Percentiles rank a stretch among this genome's conserved stretches.
phyloP scores from a whole-genome alignment of 2,329 filamentous ascomycete species.

The Endothia cerciana region DNA sequence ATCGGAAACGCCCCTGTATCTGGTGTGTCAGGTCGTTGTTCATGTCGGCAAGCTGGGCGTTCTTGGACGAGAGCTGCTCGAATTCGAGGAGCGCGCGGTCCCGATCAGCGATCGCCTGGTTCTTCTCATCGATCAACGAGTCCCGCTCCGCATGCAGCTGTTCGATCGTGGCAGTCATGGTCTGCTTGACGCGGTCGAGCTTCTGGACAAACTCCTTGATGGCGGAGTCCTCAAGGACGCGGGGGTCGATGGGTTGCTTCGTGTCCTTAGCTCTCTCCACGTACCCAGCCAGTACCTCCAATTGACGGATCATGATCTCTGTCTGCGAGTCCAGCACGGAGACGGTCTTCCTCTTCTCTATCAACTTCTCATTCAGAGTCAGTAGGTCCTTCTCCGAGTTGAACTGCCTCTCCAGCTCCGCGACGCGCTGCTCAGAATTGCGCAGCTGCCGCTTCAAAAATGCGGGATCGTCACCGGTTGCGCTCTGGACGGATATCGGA shows the following conservation, averaged over 20 bases:
- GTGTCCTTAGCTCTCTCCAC: slow-evolving; percentile 84
- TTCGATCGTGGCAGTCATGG: slow-evolving; percentile 62
- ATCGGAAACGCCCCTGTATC: slow-evolving; percentile 91
- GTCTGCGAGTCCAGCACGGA: slow-evolving; percentile 92
- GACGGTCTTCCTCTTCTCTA: slow-evolving; percentile 94
- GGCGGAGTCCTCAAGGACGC: slow-evolving; percentile 83
- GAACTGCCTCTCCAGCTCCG: slow-evolving; percentile 84
- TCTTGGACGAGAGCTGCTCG: slow-evolving; percentile 91
- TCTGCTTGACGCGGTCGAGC: slow-evolving; percentile 63
- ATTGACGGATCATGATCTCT: slow-evolving; percentile 90
- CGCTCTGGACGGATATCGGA: slow-evolving; percentile 66
- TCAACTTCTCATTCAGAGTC: slow-evolving; percentile 82
- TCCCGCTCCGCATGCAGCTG: slow-evolving; percentile 73
- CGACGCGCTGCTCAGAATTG: slow-evolving; percentile 80
- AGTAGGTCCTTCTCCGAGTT: slow-evolving; percentile 67
- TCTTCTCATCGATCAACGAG: slow-evolving; percentile 82
- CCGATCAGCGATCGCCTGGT: slow-evolving; percentile 79
- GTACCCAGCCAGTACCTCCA: slow-evolving; percentile 87
- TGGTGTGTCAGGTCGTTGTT: slow-evolving; percentile 95
- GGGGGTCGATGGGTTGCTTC: slow-evolving; percentile 77
- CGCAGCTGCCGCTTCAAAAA: slow-evolving; percentile 76
- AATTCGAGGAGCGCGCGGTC: slow-evolving; percentile 95
- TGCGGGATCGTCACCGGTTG: slow-evolving; percentile 61
- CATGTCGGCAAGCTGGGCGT: slow-evolving; percentile 89
- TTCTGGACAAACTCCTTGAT: slow-evolving; percentile 89